Evolutionary conservation across 2,329 filamentous ascomycete species (phyloP), one percentile per base, ranked within the genome.

Genomic region (Apiospora koreana): DNA sequence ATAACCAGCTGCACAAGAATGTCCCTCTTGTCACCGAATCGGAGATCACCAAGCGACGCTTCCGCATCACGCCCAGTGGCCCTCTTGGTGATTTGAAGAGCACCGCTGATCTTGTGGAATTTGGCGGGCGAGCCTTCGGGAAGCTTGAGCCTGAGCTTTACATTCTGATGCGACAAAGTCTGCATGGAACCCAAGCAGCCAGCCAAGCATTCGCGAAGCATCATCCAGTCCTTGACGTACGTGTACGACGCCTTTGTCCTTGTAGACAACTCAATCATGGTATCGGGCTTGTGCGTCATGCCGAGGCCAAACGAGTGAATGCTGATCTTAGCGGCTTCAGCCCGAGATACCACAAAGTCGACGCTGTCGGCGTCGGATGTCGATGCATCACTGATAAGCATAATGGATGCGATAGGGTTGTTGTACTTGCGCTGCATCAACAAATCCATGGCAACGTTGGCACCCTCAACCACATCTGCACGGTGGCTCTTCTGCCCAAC

Each of bases 211-310:
- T 99, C 96, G 38, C 96, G 92, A 45, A 99, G 88, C 95, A 98
- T 99, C 95, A 98, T 98, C 96, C 96, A 99, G 81, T 99, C 96
- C 83, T 98, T 99, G 75, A 99, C 95, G 77, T 98, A 99, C 1
- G 94, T 97, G 79, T 98, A 99, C 1, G 94, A 97, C 5, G 95
- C 96, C 83, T 98, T 99, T 3, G 96, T 99, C 72, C 94, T 89
- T 8, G 93, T 96, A 0, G 96, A 98, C 16, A 99, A 85, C 82
- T 98, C 95, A 73, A 99, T 97, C 94, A 99, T 97, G 0, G 95
- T 98, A 79, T 99, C 96, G 6, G 96, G 96, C 82, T 98, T 98
- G 82, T 99, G 96, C 0, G 95, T 98, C 85, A 98, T 91, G 68
- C 96, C 96, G 23, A 99, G 88, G 43, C 96, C 96, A 76, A 99